Conservation (phyloP, 352 stramenopile genomes). For the Globisporangium rhizosaccharum region DNA sequence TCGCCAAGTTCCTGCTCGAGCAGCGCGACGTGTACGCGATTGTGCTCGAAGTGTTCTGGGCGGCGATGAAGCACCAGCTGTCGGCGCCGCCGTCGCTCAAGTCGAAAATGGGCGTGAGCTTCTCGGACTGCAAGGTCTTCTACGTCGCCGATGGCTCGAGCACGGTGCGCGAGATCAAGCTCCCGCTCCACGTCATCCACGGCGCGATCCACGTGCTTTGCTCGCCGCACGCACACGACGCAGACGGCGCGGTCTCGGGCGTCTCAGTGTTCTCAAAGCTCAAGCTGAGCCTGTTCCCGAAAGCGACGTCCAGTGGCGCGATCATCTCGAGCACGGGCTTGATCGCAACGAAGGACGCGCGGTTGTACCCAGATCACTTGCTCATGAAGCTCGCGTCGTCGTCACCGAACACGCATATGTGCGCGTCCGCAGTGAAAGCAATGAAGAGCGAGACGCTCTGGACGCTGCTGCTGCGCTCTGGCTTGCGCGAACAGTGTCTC, state of each 20-base stretch:
- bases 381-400: conserved; percentile 54
- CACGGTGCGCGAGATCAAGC: conserved; percentile 71
- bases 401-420: conserved; percentile 37
- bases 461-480: conserved; percentile 47
- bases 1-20: conserved; percentile 55
- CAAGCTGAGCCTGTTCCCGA: conserved; percentile 61
- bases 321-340: conserved; percentile 65
- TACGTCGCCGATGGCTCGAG: conserved; percentile 61
- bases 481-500: conserved; percentile 35
- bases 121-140: conserved; percentile 79
- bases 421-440: conserved; percentile 39
- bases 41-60: conserved; percentile 66
- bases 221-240: conserved; percentile 35
- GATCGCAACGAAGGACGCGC: conserved; percentile 69
- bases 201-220: conserved; percentile 63
- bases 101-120: conserved; percentile 38
- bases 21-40: conserved; percentile 53
- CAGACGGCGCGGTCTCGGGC: conserved; percentile 5
- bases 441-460: conserved; percentile 57
- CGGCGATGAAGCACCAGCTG: conserved; percentile 60
- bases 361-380: conserved; percentile 62
- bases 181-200: conserved; percentile 64
- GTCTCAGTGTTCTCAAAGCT: conserved; percentile 29
- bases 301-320: conserved; percentile 32
- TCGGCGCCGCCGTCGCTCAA: conserved; percentile 47